Evolutionary conservation across 2,329 filamentous ascomycete genomes (phyloP), one percentile per base, ranked within the genome.

Genomic region (Phaeosphaeriaceae sp.): DNA sequence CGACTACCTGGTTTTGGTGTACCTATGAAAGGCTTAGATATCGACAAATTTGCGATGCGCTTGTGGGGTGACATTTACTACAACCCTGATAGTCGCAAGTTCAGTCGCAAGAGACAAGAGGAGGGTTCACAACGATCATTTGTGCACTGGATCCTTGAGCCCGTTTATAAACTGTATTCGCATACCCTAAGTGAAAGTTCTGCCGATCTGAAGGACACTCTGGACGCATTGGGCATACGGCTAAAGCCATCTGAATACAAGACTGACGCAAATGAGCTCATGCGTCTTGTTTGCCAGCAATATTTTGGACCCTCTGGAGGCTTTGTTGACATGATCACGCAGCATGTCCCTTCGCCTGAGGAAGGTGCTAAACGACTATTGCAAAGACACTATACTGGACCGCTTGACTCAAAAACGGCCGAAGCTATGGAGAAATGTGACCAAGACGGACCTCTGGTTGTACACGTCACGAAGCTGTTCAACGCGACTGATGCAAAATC

Each of bases 31-130:
- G 63, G 63, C 15, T 66, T 97, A 63, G 91, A 95, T 70, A 80
- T 87, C 0, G 82, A 86, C 1, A 92, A 96, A 63, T 96, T 99
- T 71, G 87, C 90, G 15, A 83, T 83, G 66, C 83, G 94, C 43
- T 78, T 99, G 58, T 99, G 94, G 94, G 94, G 94, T 17, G 93
- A 99, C 69, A 88, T 99, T 48, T 99, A 94, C 76, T 99, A 89
- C 80, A 97, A 97, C 68, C 91, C 93, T 0, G 82, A 81, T 63
- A 96, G 90, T 74, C 87, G 93, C 54, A 93, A 89, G 48, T 99
- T 99, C 66, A 96, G 91, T 43, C 84, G 94, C 55, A 97, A 96
- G 71, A 84, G 87, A 0, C 77, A 89, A 17, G 93, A 97, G 66
- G 87, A 93, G 56, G 81, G 83, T 11, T 86, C 92, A 4, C 90